A percentile compares a stretch with the other conserved stretches of the same genome.
These are phyloP conservation scores for Falciphora oryzae DNA, from an alignment of 2,329 filamentous ascomycete genomes.

Conservation along the genomic window DNA sequence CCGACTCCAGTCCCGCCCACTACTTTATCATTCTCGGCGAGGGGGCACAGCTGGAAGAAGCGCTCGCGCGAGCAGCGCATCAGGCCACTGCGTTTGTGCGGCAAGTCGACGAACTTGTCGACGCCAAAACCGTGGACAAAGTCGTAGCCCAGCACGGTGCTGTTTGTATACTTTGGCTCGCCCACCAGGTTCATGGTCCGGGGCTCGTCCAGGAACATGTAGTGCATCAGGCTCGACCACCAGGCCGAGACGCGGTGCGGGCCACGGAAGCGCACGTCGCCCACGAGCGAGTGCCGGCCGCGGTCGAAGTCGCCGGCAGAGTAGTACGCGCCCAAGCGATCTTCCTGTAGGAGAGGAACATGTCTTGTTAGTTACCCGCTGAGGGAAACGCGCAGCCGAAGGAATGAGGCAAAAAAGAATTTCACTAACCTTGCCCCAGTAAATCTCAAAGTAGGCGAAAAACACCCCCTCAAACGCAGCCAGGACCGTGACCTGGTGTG, in stretches of 20 bases:
- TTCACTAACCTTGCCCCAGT: conserved; percentile 58
- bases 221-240: conserved; percentile 59
- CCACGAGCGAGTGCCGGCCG: conserved; percentile 52
- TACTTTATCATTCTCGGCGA: conserved; percentile 7
- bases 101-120: conserved; percentile 66
- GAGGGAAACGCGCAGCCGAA: too few species aligned
- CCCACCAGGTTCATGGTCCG: conserved; percentile 53
- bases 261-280: conserved; percentile 53
- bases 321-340: conserved; percentile 51
- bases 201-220: conserved; percentile 55
- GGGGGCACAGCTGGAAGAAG: conserved; percentile 51
- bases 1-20: conserved; percentile 8
- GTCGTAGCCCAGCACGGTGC: conserved; percentile 67
- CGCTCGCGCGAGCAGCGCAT: conserved; percentile 59
- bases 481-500: conserved; percentile 64
- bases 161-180: conserved; percentile 68
- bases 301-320: conserved; percentile 50
- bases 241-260: conserved; percentile 55
- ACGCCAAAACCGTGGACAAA: conserved; percentile 67
- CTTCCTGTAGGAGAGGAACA: conserved; percentile 35
- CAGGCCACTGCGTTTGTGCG: conserved; percentile 65
- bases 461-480: conserved; percentile 64
- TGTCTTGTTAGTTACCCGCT: too few species aligned
- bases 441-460: conserved; percentile 77
- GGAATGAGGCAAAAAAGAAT: not conserved